A percentile compares a stretch with the other conserved stretches of the same genome.
These are phyloP conservation scores for Pseudonitzschia multistriata DNA, from an alignment of 108 stramenopile genomes.

Conservation along the genomic window DNA sequence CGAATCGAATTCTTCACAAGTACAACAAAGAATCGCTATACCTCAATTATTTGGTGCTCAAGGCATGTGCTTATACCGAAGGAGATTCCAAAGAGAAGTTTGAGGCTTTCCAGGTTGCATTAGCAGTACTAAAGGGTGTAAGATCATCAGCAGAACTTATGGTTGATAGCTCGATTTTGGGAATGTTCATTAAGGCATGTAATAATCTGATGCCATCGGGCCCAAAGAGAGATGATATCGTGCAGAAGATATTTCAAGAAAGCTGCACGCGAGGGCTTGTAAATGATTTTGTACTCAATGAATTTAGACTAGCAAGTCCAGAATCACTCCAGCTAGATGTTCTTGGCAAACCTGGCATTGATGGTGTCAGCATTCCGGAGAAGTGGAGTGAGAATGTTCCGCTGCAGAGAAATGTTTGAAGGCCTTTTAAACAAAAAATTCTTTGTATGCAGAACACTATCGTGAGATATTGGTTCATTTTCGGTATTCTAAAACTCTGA, in stretches of 20 bases:
- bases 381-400: slow-evolving; percentile 45
- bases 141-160: neutral
- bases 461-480: too few species aligned
- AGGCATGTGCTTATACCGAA: slow-evolving; percentile 38
- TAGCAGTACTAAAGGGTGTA: slow-evolving; percentile 29
- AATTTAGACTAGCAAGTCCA: slow-evolving; percentile 32
- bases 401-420: neutral
- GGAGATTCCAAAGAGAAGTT: slow-evolving; percentile 24
- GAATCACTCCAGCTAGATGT: slow-evolving; percentile 35
- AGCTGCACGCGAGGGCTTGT: slow-evolving; percentile 47
- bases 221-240: slow-evolving; percentile 39
- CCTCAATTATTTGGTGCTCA: slow-evolving; percentile 32
- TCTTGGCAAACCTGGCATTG: slow-evolving; percentile 36
- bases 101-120: slow-evolving; percentile 42
- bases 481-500: too few species aligned
- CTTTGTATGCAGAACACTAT: too few species aligned
- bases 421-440: too few species aligned
- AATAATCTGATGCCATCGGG: slow-evolving; percentile 35
- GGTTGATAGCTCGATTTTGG: slow-evolving; percentile 21
- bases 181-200: slow-evolving; percentile 42
- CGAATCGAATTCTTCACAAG: slow-evolving; percentile 36
- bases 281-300: slow-evolving; percentile 37
- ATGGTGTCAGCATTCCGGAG: slow-evolving; percentile 33
- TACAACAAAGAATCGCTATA: slow-evolving; percentile 34
- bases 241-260: slow-evolving; percentile 39